Percentiles rank a stretch among this genome's conserved stretches.
These are phyloP conservation scores for Apiospora hydei DNA, from an alignment of 2,329 filamentous ascomycete genomes.

Conservation along the genomic window DNA sequence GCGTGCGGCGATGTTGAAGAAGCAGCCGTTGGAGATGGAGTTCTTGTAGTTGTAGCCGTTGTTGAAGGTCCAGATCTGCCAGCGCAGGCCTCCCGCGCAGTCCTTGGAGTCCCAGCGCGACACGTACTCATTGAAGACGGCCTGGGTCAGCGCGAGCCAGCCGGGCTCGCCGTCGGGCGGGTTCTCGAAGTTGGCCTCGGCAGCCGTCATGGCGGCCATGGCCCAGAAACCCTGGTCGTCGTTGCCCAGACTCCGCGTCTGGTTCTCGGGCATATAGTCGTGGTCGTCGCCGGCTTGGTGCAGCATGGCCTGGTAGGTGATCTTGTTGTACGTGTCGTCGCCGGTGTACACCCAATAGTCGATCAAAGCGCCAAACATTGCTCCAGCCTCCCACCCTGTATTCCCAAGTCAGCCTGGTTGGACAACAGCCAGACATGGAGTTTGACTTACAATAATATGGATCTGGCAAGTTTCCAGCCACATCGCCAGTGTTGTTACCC, in stretches of 20 bases:
- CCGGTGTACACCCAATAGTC: constrained; percentile 78
- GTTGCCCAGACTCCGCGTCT: constrained; percentile 69
- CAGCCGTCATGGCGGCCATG: constrained; percentile 80
- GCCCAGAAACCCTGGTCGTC: constrained; percentile 87
- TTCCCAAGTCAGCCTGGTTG: constrained; percentile 30
- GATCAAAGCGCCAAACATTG: constrained; percentile 74
- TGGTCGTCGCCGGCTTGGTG: constrained; percentile 66
- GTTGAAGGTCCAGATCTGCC: constrained; percentile 86
- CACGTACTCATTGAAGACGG: constrained; percentile 81
- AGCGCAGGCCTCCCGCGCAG: constrained; percentile 79
- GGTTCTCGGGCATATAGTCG: constrained; percentile 73
- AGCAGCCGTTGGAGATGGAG: constrained; percentile 72
- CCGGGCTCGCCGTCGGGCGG: constrained; percentile 68
- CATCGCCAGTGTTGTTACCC: constrained; percentile 63
- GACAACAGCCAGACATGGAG: constrained; percentile 24
- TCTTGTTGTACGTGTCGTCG: constrained; percentile 68
- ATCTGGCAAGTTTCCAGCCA: constrained; percentile 63
- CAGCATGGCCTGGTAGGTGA: constrained; percentile 64
- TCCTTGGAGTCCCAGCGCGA: constrained; percentile 70
- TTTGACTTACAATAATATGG: constrained; percentile 69
- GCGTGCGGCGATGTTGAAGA: constrained; percentile 74
- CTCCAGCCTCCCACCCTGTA: constrained; percentile 74
- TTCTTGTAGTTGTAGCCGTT: constrained; percentile 75
- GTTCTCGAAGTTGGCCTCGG: constrained; percentile 78
- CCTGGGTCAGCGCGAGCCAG: constrained; percentile 81